Percentiles rank a stretch among this genome's conserved stretches.
Evolutionary conservation across 768 basidiomycete species (phyloP).

Genomic region (Kwoniella mangroviensis): DNA sequence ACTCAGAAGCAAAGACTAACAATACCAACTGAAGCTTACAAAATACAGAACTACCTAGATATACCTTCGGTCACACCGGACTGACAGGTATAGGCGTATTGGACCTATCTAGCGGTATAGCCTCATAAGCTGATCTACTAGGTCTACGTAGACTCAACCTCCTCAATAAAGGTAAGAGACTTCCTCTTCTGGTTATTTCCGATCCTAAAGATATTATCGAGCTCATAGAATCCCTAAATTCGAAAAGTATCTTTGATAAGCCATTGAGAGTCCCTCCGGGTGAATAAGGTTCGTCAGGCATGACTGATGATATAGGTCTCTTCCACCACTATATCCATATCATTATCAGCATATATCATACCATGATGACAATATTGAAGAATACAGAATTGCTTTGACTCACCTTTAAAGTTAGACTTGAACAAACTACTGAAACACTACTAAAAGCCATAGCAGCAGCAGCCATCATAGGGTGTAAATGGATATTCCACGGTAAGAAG

Average conservation of each 20-base stretch:
- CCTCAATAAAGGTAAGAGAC: conserved; percentile 54
- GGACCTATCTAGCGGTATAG: conserved; percentile 39
- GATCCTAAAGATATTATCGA: conserved; percentile 58
- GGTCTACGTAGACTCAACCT: conserved; percentile 34
- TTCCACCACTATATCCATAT: conserved; percentile 52
- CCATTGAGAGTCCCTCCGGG: conserved; percentile 61
- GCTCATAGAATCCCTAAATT: conserved; percentile 61
- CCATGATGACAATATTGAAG: too few relatives aligned
- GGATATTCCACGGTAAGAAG: conserved; percentile 86
- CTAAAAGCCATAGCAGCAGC: conserved; percentile 99
- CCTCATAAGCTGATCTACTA: conserved; percentile 40
- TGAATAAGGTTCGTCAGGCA: conserved; percentile 65
- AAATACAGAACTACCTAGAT: too few relatives aligned
- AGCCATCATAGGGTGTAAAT: conserved; percentile 97
- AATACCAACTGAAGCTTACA: too few relatives aligned
- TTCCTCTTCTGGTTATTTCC: conserved; percentile 56
- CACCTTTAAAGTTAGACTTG: conserved; percentile 79
- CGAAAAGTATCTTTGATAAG: conserved; percentile 60
- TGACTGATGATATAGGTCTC: conserved; percentile 55
- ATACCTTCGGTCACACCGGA: too few relatives aligned
- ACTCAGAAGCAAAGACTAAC: not conserved
- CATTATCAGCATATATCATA: not conserved
- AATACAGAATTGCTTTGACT: conserved; percentile 18
- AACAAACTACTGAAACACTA: conserved; percentile 90
- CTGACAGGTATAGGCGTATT: conserved; percentile 12